phyloP scores from a whole-genome alignment of 768 basidiomycete species.

The Pholiota microspora region DNA sequence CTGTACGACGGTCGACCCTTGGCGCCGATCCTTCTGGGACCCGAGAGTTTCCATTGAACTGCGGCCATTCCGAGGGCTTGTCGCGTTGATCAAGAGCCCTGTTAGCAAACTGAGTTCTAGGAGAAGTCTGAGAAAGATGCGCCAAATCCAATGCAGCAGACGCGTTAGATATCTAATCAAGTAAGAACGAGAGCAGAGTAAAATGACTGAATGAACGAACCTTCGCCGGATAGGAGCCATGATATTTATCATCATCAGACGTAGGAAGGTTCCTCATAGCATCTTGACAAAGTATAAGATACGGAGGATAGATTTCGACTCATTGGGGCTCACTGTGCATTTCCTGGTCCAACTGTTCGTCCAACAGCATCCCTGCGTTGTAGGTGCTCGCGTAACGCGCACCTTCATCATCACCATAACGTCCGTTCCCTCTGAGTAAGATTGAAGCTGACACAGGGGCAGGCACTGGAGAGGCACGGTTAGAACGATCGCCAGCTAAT shows the following conservation, averaged over 20 bases:
- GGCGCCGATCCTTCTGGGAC: slow-evolving; percentile 55
- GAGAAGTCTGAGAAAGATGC: slow-evolving; percentile 80
- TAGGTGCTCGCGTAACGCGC: slow-evolving; percentile 59
- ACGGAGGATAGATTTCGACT: neutral
- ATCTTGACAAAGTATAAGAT: slow-evolving; percentile 43
- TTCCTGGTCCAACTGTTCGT: slow-evolving; percentile 91
- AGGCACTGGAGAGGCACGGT: slow-evolving; percentile 53
- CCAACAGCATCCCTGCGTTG: slow-evolving; percentile 88
- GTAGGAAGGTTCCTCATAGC: slow-evolving; percentile 87
- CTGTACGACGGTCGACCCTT: slow-evolving; percentile 64
- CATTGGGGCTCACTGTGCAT: slow-evolving; percentile 87
- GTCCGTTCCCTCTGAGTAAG: slow-evolving; percentile 47
- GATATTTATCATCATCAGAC: slow-evolving; percentile 87
- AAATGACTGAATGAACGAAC: slow-evolving; percentile 31
- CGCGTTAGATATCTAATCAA: slow-evolving; percentile 70
- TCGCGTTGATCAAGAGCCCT: slow-evolving; percentile 59
- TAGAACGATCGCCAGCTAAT: slow-evolving; percentile 61
- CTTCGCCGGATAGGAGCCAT: slow-evolving; percentile 60
- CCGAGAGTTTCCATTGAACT: slow-evolving; percentile 68
- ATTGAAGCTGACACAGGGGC: slow-evolving; percentile 51
- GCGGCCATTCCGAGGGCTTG: slow-evolving; percentile 92
- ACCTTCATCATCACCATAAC: slow-evolving; percentile 59
- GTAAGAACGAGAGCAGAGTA: slow-evolving; percentile 6
- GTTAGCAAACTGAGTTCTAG: slow-evolving; percentile 54
- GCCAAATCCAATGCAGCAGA: slow-evolving; percentile 94